Evolutionary conservation across 1,284 basidiomycete genomes (phyloP).

Genomic region (Ceraceosorus bombacis): DNA sequence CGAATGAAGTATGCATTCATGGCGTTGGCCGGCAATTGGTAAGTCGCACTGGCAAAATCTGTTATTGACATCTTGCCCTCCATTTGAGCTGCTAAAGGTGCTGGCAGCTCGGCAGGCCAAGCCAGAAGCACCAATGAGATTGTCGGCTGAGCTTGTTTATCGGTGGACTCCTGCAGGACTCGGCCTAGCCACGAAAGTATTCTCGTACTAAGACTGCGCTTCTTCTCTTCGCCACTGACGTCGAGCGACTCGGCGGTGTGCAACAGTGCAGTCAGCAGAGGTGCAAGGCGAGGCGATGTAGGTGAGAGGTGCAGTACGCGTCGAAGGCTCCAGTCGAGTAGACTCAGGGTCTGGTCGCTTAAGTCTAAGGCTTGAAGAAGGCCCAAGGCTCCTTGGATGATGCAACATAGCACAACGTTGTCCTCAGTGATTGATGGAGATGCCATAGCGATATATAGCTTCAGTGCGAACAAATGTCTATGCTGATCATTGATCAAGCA

Average conservation of each 20-base stretch:
- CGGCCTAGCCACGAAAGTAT: too few species aligned
- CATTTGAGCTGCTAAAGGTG: not conserved
- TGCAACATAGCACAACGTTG: constrained; percentile 46
- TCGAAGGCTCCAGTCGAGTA: constrained; percentile 52
- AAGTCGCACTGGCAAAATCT: too few species aligned
- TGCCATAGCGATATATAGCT: constrained; percentile 29
- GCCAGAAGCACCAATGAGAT: not conserved
- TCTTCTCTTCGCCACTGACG: too few species aligned
- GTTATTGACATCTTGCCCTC: not conserved
- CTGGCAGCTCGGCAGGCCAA: constrained; percentile 2
- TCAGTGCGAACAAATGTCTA: constrained; percentile 66
- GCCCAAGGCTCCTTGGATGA: constrained; percentile 63
- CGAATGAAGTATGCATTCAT: constrained; percentile 1
- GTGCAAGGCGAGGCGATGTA: not conserved
- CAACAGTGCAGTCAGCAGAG: not conserved
- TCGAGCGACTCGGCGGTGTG: too few species aligned
- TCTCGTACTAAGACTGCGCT: too few species aligned
- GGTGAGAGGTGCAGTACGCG: not conserved
- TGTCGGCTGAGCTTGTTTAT: too few species aligned
- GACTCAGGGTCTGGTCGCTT: constrained; percentile 61
- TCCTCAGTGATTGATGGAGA: constrained; percentile 16
- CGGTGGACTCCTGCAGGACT: too few species aligned
- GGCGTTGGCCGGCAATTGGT: too few species aligned
- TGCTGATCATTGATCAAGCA: constrained; percentile 80
- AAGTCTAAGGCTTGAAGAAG: constrained; percentile 66